phyloP scores from a whole-genome alignment of 306 rosid genomes.

The Aeschynomene evenia region DNA sequence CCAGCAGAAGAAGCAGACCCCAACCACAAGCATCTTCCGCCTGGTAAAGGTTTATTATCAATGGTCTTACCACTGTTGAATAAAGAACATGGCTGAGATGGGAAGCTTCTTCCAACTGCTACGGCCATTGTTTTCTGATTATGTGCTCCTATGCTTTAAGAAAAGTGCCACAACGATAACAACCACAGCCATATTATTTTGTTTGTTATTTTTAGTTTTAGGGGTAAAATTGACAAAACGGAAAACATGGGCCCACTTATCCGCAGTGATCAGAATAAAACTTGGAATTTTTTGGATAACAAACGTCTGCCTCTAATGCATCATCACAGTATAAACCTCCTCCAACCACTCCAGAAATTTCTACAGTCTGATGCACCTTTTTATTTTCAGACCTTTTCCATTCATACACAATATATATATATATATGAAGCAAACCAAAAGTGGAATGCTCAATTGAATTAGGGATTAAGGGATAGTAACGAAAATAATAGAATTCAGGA shows the following conservation, averaged over 20 bases:
- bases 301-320: slow-evolving; percentile 29
- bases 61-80: slow-evolving; percentile 34
- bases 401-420: not conserved
- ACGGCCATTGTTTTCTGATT: slow-evolving; percentile 53
- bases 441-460: not conserved
- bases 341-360: not conserved
- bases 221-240: not conserved
- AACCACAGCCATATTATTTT: slow-evolving; percentile 28
- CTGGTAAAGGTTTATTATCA: slow-evolving; percentile 27
- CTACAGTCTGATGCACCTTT: not conserved
- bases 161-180: slow-evolving; percentile 33
- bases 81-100: slow-evolving; percentile 42
- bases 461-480: not conserved
- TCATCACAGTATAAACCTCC: not conserved
- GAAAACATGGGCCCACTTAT: slow-evolving; percentile 44
- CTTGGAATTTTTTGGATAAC: no score
- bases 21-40: slow-evolving; percentile 28
- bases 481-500: slow-evolving; percentile 13
- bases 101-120: slow-evolving; percentile 52
- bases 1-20: slow-evolving; percentile 31
- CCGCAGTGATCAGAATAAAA: slow-evolving; percentile 22
- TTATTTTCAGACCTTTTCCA: slow-evolving; percentile 15
- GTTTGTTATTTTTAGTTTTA: not conserved
- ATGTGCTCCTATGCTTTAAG: slow-evolving; percentile 31
- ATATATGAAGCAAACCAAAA: not conserved